Base-by-base conservation (phyloP, 495 filamentous ascomycete species). In the Penicillium steckii region DNA sequence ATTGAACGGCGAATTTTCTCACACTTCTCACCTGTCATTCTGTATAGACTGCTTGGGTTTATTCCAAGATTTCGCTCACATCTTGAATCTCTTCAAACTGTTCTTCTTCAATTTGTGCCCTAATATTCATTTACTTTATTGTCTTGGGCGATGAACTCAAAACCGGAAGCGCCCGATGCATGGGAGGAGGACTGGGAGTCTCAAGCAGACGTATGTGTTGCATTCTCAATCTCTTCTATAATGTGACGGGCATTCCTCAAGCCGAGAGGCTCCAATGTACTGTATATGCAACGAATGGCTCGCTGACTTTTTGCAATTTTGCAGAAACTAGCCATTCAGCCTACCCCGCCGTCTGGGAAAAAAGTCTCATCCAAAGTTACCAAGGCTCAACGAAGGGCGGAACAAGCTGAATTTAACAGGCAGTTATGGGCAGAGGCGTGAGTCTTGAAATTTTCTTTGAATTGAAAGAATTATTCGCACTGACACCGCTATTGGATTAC, bases 171-270 rank as follows among this genome's bases (percentile, higher is more conserved):
- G 50, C 85, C 89, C 25, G 84, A 95, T 65, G 90, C 89, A 41
- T 96, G 91, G 91, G 91, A 90, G 50, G 90, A 93, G 56, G 89
- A 96, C 60, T 96, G 90, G 90, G 88, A 91, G 64, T 73, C 71
- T 4, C 77, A 87, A 63, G 89, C 87, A 30, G 89, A 95, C 73
- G 84, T 86, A 73, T 51, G 72, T 65, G 33, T 18, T 35, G 15
- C 26, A 15, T 48, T n/a, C 26, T 29, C 30, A 19, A 24, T 35
- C 18, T 15, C 29, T 44, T n/a, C 32, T 18, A 32, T 46, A 30
- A 30, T 33, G n/a, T n/a, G 3, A 21, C 19, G 38, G 23, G 18
- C 18, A 5, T 41, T 23, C 23, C 19, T 22, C 21, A 6, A 15
- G 7, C 15, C n/a, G n/a, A 7, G 5, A 18, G 33, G 10, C 33